Evolutionary conservation across 768 basidiomycete genomes (phyloP).

Genomic region (Phylloporus arenicola): DNA sequence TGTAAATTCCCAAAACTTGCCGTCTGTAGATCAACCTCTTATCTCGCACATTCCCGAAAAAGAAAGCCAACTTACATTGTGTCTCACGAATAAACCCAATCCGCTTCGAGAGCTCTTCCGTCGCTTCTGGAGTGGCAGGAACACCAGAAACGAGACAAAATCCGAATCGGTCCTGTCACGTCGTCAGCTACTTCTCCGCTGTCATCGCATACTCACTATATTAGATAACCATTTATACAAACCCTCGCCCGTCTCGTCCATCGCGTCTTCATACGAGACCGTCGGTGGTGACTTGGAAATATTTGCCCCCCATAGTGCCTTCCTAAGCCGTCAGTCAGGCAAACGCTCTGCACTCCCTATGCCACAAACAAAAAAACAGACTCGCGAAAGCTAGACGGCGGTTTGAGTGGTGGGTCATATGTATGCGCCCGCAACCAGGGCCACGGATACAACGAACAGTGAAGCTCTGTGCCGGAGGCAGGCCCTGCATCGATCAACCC

Average conservation of each 20-base stretch:
- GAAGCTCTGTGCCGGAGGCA: constrained; percentile 37
- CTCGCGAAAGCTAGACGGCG: constrained; percentile 32
- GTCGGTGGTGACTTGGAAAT: constrained; percentile 73
- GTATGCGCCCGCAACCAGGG: constrained; percentile 73
- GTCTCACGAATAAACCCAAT: constrained; percentile 91
- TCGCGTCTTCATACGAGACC: constrained; percentile 66
- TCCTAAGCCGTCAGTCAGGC: constrained; percentile 32
- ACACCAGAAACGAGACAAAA: constrained; percentile 85
- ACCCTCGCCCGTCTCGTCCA: constrained; percentile 58
- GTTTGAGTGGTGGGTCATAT: constrained; percentile 63
- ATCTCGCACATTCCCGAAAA: neutral
- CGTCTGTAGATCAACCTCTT: constrained; percentile 56
- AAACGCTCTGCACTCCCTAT: neutral
- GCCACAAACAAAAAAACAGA: constrained; percentile 29
- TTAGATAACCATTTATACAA: constrained; percentile 78
- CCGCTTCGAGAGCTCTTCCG: constrained; percentile 67
- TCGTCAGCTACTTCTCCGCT: neutral
- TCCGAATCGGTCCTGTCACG: constrained; percentile 72
- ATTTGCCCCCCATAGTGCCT: constrained; percentile 75
- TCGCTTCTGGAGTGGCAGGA: constrained; percentile 75
- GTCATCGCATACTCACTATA: constrained; percentile 47
- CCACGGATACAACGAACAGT: constrained; percentile 86
- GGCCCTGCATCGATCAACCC: constrained; percentile 17
- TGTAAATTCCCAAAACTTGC: constrained; percentile 96
- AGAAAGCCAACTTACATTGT: constrained; percentile 40